These are phyloP conservation scores for Lactarius akahatsu DNA, from an alignment of 768 basidiomycete species.

Conservation along the genomic window DNA sequence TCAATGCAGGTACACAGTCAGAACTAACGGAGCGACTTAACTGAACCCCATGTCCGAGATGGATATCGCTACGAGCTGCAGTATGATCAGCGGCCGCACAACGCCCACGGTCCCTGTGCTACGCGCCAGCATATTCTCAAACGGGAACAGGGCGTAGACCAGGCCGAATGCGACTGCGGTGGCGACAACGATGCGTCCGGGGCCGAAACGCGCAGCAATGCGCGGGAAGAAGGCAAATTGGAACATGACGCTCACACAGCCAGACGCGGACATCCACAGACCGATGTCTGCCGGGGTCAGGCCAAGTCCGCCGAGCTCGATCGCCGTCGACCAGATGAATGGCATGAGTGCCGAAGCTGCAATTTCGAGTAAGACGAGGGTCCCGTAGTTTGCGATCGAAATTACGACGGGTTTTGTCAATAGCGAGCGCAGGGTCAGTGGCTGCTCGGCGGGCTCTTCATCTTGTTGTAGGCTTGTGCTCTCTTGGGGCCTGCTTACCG, in stretches of 20 bases:
- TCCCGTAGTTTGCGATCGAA: not conserved
- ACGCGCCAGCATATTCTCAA: slow-evolving; percentile 10
- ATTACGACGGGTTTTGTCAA: not conserved
- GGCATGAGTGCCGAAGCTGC: not conserved
- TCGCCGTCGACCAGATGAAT: not conserved
- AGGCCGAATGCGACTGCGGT: not conserved
- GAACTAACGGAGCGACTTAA: not conserved
- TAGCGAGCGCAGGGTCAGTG: not conserved
- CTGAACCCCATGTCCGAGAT: not conserved
- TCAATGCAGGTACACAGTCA: not conserved
- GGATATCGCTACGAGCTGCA: not conserved
- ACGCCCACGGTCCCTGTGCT: not conserved
- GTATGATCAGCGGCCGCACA: not conserved
- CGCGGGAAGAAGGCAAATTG: not conserved
- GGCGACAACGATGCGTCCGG: not conserved
- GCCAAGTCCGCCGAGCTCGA: not conserved
- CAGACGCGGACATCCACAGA: not conserved
- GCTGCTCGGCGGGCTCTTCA: not conserved
- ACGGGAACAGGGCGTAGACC: slow-evolving; percentile 32
- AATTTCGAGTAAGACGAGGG: not conserved
- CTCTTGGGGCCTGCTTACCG: not conserved
- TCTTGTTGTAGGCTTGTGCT: not conserved
- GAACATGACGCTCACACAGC: not conserved
- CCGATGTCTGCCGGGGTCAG: not conserved
- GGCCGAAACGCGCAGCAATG: not conserved